These are phyloP conservation scores for Ophiostoma sp. DNA, from an alignment of 2,329 filamentous ascomycete species.

Conservation along the genomic window DNA sequence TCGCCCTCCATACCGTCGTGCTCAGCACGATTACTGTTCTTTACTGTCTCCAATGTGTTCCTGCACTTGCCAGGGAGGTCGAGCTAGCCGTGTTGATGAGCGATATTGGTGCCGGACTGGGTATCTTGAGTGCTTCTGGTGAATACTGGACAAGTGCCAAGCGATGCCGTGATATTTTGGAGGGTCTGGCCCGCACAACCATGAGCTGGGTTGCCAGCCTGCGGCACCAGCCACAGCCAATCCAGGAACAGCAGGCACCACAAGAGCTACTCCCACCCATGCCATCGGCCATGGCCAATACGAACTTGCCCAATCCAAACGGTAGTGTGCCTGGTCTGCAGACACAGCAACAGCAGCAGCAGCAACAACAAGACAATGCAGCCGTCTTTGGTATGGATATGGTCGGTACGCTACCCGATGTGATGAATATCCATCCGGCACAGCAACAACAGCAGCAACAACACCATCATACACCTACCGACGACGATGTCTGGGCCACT, in stretches of 20 bases:
- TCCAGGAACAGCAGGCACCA: neutral
- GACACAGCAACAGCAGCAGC: too few relatives aligned
- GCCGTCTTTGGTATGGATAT: neutral
- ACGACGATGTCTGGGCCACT: slow-evolving; percentile 4
- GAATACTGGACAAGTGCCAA: slow-evolving; percentile 7
- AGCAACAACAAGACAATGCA: neutral
- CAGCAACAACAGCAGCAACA: neutral
- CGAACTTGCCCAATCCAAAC: neutral
- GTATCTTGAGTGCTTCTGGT: neutral
- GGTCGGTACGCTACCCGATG: neutral
- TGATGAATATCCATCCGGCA: neutral
- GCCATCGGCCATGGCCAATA: neutral
- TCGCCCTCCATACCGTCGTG: slow-evolving; percentile 9
- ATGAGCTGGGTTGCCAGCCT: slow-evolving; percentile 10
- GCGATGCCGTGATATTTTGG: slow-evolving; percentile 8
- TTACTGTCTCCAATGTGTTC: slow-evolving; percentile 30
- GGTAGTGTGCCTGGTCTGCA: neutral
- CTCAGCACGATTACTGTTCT: slow-evolving; percentile 10
- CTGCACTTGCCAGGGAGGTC: neutral
- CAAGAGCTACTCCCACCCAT: neutral
- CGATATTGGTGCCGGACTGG: neutral
- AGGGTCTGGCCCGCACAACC: neutral
- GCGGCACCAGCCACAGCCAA: neutral
- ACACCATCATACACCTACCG: neutral
- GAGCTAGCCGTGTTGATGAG: slow-evolving; percentile 6